Base-by-base conservation (phyloP, 106 monocot genomes). In the Dendrobium catenatum region DNA sequence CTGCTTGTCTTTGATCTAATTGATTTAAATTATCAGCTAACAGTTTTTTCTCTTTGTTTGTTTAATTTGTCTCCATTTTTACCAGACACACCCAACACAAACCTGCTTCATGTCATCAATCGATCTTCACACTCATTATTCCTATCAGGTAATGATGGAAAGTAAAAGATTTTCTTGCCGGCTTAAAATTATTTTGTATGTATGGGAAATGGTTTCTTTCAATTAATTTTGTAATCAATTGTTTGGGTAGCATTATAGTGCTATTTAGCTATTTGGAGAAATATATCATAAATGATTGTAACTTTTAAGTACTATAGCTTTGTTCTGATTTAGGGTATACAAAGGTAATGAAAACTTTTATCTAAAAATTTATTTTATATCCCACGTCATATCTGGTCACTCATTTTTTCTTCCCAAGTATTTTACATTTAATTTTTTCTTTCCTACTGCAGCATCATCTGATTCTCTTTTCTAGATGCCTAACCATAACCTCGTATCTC, bases 91-190 rank as follows among this genome's bases (percentile, higher is more conserved):
- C 68, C 99, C 99, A 79, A 89, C 99, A 78, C 99, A 99, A 80
- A 95, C 95, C 47, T 99, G 99, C 87, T 99, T 99, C 84, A 89
- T 99, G 88, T 99, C 99, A 72, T 99, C 99, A 9, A 86, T 99
- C 84, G 99, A 99, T 90, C 99, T 99, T 80, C 99, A 99, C 85
- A 99, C 93, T 80, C 99, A 99, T 85, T 99, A 99, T 84, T 91
- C 99, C 37, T 99, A 99, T 89, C 99, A 99, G 99, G 99, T 99
- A 68, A 87, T 77, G 68, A 20, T 77, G 26, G 43, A 67, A 82
- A 31, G 9, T 10, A 27, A 33, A 70, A 33, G 26, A 33, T 70
- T 33, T 61, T 61, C 22, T 61, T 61, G n/a, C 10, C 11, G 68
- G 61, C 61, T 24, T 66, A 24, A 66, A 66, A 66, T 58, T n/a